phyloP scores from a whole-genome alignment of 331 rosid species.

The Malus hybrid region DNA sequence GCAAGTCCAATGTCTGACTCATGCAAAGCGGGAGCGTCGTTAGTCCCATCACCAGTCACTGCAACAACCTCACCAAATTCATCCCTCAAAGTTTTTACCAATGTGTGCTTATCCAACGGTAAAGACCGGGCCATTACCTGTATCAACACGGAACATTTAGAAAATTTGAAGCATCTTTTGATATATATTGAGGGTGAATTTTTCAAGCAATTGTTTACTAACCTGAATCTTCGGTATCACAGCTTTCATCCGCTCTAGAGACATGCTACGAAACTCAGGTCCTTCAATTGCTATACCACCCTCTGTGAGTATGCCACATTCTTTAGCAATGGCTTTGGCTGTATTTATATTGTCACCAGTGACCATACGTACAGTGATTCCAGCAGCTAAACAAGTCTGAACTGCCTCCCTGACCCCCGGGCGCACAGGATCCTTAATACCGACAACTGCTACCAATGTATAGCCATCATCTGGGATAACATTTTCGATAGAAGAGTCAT shows the following conservation, averaged over 20 bases:
- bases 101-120: conserved; percentile 70
- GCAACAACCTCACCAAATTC: conserved; percentile 84
- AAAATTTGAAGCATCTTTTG: conserved; percentile 15
- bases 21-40: conserved; percentile 92
- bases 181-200: conserved; percentile 6
- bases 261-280: conserved; percentile 24
- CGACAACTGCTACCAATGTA: conserved; percentile 69
- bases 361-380: conserved; percentile 85
- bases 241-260: conserved; percentile 53
- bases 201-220: conserved; percentile 5
- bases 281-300: conserved; percentile 80
- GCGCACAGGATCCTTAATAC: conserved; percentile 94
- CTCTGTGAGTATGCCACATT: conserved; percentile 83
- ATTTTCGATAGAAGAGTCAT: conserved; percentile 17
- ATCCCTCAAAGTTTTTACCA: conserved; percentile 61
- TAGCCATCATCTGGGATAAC: conserved; percentile 57
- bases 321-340: conserved; percentile 86
- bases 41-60: conserved; percentile 96
- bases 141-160: conserved; percentile 22
- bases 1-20: conserved; percentile 96
- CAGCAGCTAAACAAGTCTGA: conserved; percentile 73
- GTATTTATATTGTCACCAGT: conserved; percentile 93
- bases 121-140: conserved; percentile 95
- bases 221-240: conserved; percentile 81
- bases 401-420: conserved; percentile 84